Percentiles rank a stretch among this genome's conserved stretches.
Conservation (phyloP, 495 filamentous ascomycete species). For the Cercophora newfieldiana region DNA sequence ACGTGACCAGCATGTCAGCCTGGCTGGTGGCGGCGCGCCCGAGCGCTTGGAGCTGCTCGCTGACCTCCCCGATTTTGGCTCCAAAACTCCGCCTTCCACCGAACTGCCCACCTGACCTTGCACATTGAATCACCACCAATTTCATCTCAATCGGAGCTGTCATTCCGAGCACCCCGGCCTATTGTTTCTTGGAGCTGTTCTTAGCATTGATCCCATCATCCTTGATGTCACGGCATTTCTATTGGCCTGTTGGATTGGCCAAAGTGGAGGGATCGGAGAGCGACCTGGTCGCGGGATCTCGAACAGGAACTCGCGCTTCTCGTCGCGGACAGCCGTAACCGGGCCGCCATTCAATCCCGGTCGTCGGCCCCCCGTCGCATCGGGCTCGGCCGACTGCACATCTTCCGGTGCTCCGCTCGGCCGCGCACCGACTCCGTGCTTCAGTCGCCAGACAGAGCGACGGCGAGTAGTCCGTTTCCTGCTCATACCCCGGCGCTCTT, state of each 20-base stretch:
- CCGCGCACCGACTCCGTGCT: too few species aligned
- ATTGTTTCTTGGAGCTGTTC: not conserved
- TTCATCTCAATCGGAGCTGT: not conserved
- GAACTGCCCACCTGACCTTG: not conserved
- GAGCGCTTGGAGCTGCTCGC: not conserved
- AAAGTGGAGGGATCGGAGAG: slow-evolving; percentile 27
- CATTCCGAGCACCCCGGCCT: not conserved
- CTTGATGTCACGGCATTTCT: slow-evolving; percentile 22
- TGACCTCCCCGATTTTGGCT: not conserved
- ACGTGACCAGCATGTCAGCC: not conserved
- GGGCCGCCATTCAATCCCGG: not conserved
- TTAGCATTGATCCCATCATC: slow-evolving; percentile 6
- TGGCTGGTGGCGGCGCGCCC: not conserved
- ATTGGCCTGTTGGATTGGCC: slow-evolving; percentile 15
- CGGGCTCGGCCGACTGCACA: not conserved
- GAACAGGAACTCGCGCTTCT: not conserved
- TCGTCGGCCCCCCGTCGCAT: not conserved
- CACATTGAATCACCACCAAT: not conserved
- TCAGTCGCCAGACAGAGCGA: not conserved
- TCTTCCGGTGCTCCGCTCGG: not conserved
- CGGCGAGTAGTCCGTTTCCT: not conserved
- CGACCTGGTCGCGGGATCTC: slow-evolving; percentile 15
- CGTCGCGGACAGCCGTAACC: slow-evolving; percentile 15
- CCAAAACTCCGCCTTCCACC: not conserved
- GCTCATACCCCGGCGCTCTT: not conserved